These are phyloP conservation scores for Xylaria sp. DNA, from an alignment of 2,329 filamentous ascomycete species.

Conservation along the genomic window DNA sequence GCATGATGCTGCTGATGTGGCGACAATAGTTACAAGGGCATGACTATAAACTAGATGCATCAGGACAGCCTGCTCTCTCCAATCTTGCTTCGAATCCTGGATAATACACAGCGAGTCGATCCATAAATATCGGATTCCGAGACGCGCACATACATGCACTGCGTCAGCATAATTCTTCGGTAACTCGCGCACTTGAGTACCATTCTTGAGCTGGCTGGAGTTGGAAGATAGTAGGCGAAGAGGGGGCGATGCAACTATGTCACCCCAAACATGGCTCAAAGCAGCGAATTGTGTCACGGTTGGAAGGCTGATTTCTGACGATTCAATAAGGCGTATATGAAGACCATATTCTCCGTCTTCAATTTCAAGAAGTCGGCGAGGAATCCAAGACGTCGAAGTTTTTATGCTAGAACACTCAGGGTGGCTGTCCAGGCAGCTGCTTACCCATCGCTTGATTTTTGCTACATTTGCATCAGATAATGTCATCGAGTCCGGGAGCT, in stretches of 20 bases:
- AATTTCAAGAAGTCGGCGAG: conserved; percentile 24
- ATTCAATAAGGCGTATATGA: conserved; percentile 22
- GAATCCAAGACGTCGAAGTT: conserved; percentile 17
- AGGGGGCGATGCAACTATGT: conserved; percentile 15
- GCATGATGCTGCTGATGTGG: conserved; percentile 26
- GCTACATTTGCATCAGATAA: conserved; percentile 24
- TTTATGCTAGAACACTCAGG: conserved; percentile 6
- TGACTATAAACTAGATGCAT: conserved; percentile 31
- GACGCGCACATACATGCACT: conserved; percentile 18
- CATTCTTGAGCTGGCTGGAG: conserved; percentile 4
- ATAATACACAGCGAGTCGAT: no score
- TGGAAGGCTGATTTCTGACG: background rate
- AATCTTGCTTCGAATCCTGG: no score
- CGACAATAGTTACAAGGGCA: conserved; percentile 27
- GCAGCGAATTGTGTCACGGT: conserved; percentile 18
- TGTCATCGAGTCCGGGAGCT: conserved; percentile 8
- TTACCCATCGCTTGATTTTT: conserved; percentile 24
- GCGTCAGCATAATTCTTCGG: conserved; percentile 26
- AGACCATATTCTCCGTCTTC: background rate
- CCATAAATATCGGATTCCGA: no score
- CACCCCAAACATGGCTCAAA: conserved; percentile 30
- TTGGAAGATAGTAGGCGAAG: conserved; percentile 21
- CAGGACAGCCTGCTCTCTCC: no score
- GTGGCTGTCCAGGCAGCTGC: conserved; percentile 19
- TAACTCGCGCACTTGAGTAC: conserved; percentile 15